Conservation (phyloP, 2,329 filamentous ascomycete genomes). For the Zymoseptoria brevis region DNA sequence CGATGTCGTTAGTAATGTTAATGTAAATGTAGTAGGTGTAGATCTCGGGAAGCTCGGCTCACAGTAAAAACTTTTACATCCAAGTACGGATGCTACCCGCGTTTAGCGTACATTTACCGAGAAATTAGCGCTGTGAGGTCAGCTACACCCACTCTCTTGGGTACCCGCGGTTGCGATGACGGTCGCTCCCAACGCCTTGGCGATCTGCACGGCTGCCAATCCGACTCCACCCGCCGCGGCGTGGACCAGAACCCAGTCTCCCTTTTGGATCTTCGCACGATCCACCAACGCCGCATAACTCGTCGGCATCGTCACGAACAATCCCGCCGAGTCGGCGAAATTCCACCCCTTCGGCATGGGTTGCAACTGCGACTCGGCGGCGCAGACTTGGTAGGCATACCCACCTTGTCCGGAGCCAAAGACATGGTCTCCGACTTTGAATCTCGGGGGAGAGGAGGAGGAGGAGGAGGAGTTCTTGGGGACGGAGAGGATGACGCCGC, state of each 20-base stretch:
- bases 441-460: constrained; percentile 47
- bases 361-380: constrained; percentile 58
- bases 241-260: constrained; percentile 83
- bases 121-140: no score
- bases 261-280: constrained; percentile 64
- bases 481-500: constrained; percentile 63
- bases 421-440: constrained; percentile 69
- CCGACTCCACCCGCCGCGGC: constrained; percentile 90
- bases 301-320: constrained; percentile 89
- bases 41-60: no score
- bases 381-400: constrained; percentile 69
- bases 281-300: constrained; percentile 76
- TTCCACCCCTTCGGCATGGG: constrained; percentile 75
- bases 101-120: no score
- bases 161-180: constrained; percentile 91
- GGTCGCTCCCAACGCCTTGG: constrained; percentile 82
- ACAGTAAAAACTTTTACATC: no score
- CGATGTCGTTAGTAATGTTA: no score
- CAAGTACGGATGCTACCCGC: no score
- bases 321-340: constrained; percentile 73
- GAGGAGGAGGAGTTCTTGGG: constrained; percentile 40
- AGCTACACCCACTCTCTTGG: no score
- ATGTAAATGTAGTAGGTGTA: no score
- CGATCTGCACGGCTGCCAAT: constrained; percentile 83
- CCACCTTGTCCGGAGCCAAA: constrained; percentile 83